phyloP scores from a whole-genome alignment of 768 basidiomycete genomes.

The Tricholoma bakamatsutake region DNA sequence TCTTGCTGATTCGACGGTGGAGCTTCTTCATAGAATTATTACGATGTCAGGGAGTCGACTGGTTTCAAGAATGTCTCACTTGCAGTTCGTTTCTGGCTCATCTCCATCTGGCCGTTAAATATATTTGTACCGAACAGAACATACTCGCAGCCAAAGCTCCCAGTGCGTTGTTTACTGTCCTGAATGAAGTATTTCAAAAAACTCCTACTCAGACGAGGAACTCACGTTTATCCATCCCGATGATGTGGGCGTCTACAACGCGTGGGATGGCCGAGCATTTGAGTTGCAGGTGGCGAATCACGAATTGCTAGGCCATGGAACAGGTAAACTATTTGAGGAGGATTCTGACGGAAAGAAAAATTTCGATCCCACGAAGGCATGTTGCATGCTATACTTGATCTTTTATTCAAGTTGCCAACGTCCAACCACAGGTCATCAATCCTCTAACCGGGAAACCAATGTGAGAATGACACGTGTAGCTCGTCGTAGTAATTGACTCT shows the following conservation, averaged over 20 bases:
- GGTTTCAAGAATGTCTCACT: constrained; percentile 92
- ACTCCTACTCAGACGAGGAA: constrained; percentile 50
- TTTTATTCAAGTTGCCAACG: not conserved
- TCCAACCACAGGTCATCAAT: constrained; percentile 55
- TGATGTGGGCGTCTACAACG: constrained; percentile 67
- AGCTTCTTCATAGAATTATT: constrained; percentile 54
- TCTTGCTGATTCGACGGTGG: not conserved
- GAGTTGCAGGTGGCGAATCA: constrained; percentile 91
- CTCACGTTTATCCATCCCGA: constrained; percentile 79
- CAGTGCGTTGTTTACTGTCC: constrained; percentile 34
- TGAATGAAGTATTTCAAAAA: not conserved
- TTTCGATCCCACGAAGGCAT: constrained; percentile 66
- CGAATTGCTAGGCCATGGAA: constrained; percentile 82
- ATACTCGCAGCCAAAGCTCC: constrained; percentile 85
- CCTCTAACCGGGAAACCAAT: constrained; percentile 75
- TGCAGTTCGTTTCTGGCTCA: constrained; percentile 39
- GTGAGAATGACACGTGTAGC: constrained; percentile 30
- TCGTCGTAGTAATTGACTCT: not conserved
- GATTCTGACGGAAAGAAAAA: constrained; percentile 71
- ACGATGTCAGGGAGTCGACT: constrained; percentile 70
- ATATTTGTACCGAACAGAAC: constrained; percentile 39
- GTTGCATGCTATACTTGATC: not conserved
- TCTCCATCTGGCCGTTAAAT: not conserved
- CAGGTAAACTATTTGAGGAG: constrained; percentile 80
- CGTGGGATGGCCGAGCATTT: constrained; percentile 75